These are phyloP conservation scores for Eutypa lata DNA, from an alignment of 2,329 filamentous ascomycete species.

Conservation along the genomic window DNA sequence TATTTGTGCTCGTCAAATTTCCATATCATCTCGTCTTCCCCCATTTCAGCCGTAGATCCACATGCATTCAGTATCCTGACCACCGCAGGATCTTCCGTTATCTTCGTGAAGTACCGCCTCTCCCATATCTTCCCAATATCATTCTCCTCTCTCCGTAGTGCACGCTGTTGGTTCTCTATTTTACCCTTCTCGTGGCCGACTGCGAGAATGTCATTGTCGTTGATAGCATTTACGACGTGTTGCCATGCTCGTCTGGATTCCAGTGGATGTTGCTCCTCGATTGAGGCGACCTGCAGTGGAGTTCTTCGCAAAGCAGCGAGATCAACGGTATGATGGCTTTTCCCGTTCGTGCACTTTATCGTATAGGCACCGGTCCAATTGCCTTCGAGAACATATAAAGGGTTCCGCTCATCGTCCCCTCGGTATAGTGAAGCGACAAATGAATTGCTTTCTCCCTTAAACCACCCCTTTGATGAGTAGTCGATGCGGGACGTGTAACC, in stretches of 20 bases:
- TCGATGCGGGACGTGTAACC: conserved; percentile 89
- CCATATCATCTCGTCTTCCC: conserved; percentile 17
- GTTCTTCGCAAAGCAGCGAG: conserved; percentile 57
- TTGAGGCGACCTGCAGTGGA: conserved; percentile 65
- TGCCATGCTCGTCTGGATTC: conserved; percentile 87
- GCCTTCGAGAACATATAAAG: conserved; percentile 77
- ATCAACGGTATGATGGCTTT: conserved; percentile 58
- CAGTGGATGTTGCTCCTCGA: conserved; percentile 79
- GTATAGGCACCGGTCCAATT: conserved; percentile 86
- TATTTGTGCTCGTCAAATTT: conserved; percentile 24
- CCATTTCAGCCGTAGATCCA: background rate
- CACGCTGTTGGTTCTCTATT: conserved; percentile 83
- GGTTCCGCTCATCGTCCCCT: conserved; percentile 68
- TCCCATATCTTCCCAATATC: conserved; percentile 17
- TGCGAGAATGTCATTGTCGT: conserved; percentile 77
- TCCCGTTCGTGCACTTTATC: conserved; percentile 64
- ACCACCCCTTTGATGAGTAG: conserved; percentile 90
- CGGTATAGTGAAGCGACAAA: conserved; percentile 74
- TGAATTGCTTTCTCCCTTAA: conserved; percentile 93
- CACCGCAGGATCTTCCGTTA: conserved; percentile 12
- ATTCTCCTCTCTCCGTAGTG: conserved; percentile 19
- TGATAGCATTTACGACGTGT: conserved; percentile 78
- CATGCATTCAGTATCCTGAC: conserved; percentile 11
- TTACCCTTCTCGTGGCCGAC: conserved; percentile 77
- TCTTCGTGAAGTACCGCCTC: conserved; percentile 20